Percentiles rank a stretch among this genome's conserved stretches.
Evolutionary conservation across 306 rosid genomes (phyloP).

Genomic region (Vigna unguiculata): DNA sequence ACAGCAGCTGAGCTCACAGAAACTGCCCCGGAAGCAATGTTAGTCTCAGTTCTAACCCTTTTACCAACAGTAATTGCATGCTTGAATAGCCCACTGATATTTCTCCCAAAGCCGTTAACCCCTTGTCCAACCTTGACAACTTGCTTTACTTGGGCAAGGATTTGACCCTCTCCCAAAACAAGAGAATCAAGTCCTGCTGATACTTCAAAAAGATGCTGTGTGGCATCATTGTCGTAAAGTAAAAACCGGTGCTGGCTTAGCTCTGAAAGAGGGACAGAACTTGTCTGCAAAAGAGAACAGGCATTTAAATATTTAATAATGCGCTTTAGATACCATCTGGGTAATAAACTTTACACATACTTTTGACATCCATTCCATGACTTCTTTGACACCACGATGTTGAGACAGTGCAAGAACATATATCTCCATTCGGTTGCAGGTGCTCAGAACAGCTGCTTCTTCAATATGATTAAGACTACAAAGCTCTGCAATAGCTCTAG

Average conservation of each 20-base stretch:
- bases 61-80: conserved; percentile 98
- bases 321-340: conserved; percentile 1
- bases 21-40: conserved; percentile 98
- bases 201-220: conserved; percentile 89
- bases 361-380: conserved; percentile 98
- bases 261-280: conserved; percentile 89
- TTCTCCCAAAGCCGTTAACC: conserved; percentile 92
- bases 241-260: conserved; percentile 85
- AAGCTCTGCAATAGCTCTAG: conserved; percentile 94
- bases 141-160: conserved; percentile 97
- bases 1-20: conserved; percentile 99
- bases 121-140: conserved; percentile 99
- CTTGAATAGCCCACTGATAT: conserved; percentile 94
- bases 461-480: conserved; percentile 92
- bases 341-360: conserved; percentile 48
- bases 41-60: conserved; percentile 95
- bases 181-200: conserved; percentile 99
- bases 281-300: conserved; percentile 70
- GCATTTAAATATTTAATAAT: neutral
- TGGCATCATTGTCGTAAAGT: conserved; percentile 88
- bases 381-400: conserved; percentile 99
- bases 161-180: conserved; percentile 99
- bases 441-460: conserved; percentile 98
- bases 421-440: conserved; percentile 99
- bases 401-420: conserved; percentile 96